A percentile compares a stretch with the other conserved stretches of the same genome.
Conservation (phyloP, 2,329 filamentous ascomycete species). For the Fusarium palustre region DNA sequence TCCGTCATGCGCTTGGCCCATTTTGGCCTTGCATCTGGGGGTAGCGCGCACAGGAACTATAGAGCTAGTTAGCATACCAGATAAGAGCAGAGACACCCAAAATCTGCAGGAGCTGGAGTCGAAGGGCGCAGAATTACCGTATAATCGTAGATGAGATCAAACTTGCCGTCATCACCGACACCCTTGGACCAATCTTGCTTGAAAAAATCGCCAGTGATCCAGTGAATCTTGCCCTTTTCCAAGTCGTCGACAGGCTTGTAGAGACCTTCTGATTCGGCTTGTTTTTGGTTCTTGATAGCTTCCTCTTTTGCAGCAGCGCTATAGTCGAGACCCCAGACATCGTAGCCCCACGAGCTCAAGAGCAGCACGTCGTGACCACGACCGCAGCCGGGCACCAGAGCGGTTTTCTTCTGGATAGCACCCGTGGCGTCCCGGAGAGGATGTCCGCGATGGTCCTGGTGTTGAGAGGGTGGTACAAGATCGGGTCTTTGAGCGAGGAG, state of each 20-base stretch:
- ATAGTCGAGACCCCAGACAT: slow-evolving; percentile 80
- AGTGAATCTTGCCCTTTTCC: slow-evolving; percentile 64
- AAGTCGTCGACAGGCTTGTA: slow-evolving; percentile 57
- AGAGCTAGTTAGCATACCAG: slow-evolving; percentile 28
- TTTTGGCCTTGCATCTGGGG: slow-evolving; percentile 61
- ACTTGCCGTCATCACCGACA: slow-evolving; percentile 59
- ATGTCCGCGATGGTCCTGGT: slow-evolving; percentile 49
- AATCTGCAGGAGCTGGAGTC: not conserved
- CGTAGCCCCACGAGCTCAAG: slow-evolving; percentile 79
- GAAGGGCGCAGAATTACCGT: slow-evolving; percentile 57
- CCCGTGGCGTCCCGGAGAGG: slow-evolving; percentile 42
- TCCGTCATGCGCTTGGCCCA: slow-evolving; percentile 67
- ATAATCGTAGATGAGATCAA: slow-evolving; percentile 76
- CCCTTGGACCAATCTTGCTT: slow-evolving; percentile 65
- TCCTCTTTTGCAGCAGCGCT: slow-evolving; percentile 61
- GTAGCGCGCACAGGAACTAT: slow-evolving; percentile 73
- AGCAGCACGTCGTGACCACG: slow-evolving; percentile 84
- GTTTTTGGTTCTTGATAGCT: slow-evolving; percentile 59
- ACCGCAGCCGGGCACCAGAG: slow-evolving; percentile 85
- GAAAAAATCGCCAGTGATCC: slow-evolving; percentile 76
- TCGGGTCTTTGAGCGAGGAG: slow-evolving; percentile 60
- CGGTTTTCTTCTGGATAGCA: slow-evolving; percentile 53
- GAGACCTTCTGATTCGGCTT: slow-evolving; percentile 54
- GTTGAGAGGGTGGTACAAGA: slow-evolving; percentile 56
- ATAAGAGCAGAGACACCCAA: slow-evolving; percentile 4